Evolutionary conservation across 805 yeast species (phyloP).

Genomic region (Jamesozyma hellenica): DNA sequence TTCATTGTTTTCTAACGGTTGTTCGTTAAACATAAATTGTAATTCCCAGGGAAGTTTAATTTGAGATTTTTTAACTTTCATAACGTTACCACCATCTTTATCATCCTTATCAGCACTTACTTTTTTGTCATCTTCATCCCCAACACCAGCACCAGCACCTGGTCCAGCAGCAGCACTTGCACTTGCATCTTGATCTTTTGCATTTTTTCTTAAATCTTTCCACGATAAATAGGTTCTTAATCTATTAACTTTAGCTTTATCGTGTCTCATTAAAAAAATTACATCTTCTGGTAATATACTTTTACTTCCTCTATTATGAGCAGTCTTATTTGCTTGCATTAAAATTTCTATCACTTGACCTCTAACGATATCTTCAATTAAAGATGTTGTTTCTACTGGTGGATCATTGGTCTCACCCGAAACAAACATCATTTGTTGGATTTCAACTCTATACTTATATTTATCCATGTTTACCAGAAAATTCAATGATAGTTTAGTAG

Average conservation of each 20-base stretch:
- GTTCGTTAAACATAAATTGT: constrained; percentile 87
- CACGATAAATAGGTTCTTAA: constrained; percentile 85
- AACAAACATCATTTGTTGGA: constrained; percentile 99
- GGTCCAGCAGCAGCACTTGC: constrained; percentile 41
- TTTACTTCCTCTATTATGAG: constrained; percentile 69
- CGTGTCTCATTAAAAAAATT: constrained; percentile 84
- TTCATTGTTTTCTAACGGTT: constrained; percentile 62
- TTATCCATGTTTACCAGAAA: constrained; percentile 24
- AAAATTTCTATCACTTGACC: constrained; percentile 88
- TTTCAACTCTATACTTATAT: constrained; percentile 79
- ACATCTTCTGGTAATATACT: constrained; percentile 87
- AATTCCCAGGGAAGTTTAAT: constrained; percentile 92
- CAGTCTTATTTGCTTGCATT: constrained; percentile 66
- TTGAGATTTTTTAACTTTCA: constrained; percentile 62
- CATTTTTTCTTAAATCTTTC: constrained; percentile 90
- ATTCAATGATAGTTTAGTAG: too few relatives aligned
- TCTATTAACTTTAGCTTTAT: constrained; percentile 86
- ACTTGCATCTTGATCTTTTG: constrained; percentile 56
- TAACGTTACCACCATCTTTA: constrained; percentile 34
- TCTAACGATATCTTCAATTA: constrained; percentile 89
- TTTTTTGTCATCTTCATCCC: constrained; percentile 29
- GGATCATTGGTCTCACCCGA: constrained; percentile 93
- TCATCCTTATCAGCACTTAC: constrained; percentile 29
- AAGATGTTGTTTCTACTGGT: constrained; percentile 80
- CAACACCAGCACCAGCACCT: constrained; percentile 8